phyloP scores from a whole-genome alignment of 768 basidiomycete species.

The Hygrophorus pudorinus region DNA sequence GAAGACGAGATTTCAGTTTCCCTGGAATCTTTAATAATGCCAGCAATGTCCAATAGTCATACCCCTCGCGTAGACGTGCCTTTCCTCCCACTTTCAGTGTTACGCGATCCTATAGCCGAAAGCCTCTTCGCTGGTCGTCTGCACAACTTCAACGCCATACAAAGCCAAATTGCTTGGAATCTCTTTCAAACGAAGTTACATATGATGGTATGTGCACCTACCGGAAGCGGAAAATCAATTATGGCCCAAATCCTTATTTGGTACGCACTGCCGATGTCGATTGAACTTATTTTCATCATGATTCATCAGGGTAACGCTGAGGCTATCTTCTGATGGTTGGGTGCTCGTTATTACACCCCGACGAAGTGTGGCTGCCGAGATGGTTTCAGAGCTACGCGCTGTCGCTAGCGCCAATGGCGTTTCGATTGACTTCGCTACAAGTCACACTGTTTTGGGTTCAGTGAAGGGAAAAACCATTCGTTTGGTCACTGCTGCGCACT shows the following conservation, averaged over 20 bases:
- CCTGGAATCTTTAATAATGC: conserved; percentile 70
- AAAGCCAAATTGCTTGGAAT: conserved; percentile 86
- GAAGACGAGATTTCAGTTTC: conserved; percentile 62
- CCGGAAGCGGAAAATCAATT: conserved; percentile 72
- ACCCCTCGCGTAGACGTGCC: conserved; percentile 65
- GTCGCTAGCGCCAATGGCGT: conserved; percentile 30
- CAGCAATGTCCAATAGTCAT: conserved; percentile 42
- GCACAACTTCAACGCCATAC: conserved; percentile 68
- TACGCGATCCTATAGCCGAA: conserved; percentile 38
- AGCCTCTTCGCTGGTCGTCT: conserved; percentile 35
- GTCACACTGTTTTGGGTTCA: conserved; percentile 24
- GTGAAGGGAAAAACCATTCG: conserved; percentile 38
- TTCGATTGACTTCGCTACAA: conserved; percentile 26
- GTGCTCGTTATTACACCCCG: conserved; percentile 57
- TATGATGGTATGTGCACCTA: conserved; percentile 67
- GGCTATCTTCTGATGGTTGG: conserved; percentile 35
- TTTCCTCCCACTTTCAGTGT: conserved; percentile 48
- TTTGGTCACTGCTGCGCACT: conserved; percentile 42
- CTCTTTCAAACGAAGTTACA: conserved; percentile 58
- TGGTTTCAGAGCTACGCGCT: conserved; percentile 40
- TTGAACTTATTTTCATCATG: conserved; percentile 4
- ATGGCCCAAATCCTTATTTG: conserved; percentile 62
- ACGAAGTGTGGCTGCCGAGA: conserved; percentile 44
- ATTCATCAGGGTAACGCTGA: conserved; percentile 41
- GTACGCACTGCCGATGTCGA: conserved; percentile 33